A percentile compares a stretch with the other conserved stretches of the same genome.
Conservation (phyloP, 2,329 filamentous ascomycete species). For the Phyllosticta capitalensis region DNA sequence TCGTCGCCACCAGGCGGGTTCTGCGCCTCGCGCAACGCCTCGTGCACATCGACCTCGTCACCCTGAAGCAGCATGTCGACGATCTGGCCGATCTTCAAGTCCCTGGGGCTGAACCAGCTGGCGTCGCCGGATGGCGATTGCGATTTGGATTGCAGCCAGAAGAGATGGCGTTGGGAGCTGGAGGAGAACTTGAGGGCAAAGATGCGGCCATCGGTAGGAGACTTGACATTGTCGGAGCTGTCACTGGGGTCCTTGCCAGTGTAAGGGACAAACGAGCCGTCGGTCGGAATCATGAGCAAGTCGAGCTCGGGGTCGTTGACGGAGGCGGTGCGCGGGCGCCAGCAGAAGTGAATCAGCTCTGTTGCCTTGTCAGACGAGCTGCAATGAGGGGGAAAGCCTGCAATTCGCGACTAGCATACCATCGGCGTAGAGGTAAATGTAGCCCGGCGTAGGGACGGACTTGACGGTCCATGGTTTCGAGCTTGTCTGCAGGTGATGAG, state of each 20-base stretch:
- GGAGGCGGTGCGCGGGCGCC: constrained; percentile 68
- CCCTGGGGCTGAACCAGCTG: constrained; percentile 73
- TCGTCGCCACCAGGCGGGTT: constrained; percentile 44
- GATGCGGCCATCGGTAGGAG: constrained; percentile 70
- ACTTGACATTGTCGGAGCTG: constrained; percentile 51
- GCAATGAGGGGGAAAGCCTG: neutral
- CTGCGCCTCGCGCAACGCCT: constrained; percentile 54
- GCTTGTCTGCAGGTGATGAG: constrained; percentile 21
- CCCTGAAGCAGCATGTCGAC: constrained; percentile 79
- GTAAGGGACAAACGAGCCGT: constrained; percentile 81
- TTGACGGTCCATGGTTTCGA: constrained; percentile 61
- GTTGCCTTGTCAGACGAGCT: constrained; percentile 10
- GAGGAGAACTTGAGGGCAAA: constrained; percentile 91
- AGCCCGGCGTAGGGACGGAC: constrained; percentile 64
- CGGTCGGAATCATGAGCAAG: constrained; percentile 84
- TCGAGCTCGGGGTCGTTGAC: constrained; percentile 72
- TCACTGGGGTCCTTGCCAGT: constrained; percentile 41
- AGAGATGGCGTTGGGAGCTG: constrained; percentile 82
- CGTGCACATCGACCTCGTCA: constrained; percentile 71
- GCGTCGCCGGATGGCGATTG: constrained; percentile 62
- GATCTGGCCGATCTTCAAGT: constrained; percentile 79
- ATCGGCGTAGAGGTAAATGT: constrained; percentile 94
- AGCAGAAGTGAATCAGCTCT: constrained; percentile 95
- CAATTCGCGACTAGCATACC: constrained; percentile 38
- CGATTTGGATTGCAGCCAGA: constrained; percentile 91